Conservation (phyloP, 805 yeast genomes). For the Hanseniaspora singularis region DNA sequence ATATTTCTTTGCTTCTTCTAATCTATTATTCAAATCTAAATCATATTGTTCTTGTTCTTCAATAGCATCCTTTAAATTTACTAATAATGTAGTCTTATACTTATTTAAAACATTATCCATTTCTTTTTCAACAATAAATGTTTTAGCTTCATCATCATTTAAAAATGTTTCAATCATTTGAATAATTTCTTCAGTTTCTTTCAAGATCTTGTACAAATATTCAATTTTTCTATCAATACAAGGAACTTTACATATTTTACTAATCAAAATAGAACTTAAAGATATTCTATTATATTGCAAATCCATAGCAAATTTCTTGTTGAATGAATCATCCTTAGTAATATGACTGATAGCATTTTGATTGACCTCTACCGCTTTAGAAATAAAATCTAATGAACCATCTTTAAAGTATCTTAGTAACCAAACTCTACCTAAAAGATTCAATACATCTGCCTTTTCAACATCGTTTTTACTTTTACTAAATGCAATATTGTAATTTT, state of each 20-base stretch:
- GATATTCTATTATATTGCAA: constrained; percentile 71
- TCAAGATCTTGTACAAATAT: constrained; percentile 46
- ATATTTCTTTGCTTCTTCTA: constrained; percentile 59
- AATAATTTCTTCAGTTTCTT: constrained; percentile 53
- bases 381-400: constrained; percentile 47
- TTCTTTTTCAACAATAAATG: constrained; percentile 51
- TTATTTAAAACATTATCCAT: constrained; percentile 75
- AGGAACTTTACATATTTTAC: constrained; percentile 53
- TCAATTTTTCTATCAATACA: constrained; percentile 47
- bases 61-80: constrained; percentile 56
- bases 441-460: constrained; percentile 52
- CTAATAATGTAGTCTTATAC: constrained; percentile 64
- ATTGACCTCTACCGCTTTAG: constrained; percentile 51
- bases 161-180: constrained; percentile 46
- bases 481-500: constrained; percentile 72
- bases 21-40: constrained; percentile 41
- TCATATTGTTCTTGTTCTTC: constrained; percentile 65
- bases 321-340: constrained; percentile 24
- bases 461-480: constrained; percentile 47
- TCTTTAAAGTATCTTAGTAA: constrained; percentile 61
- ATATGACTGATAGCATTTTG: constrained; percentile 39
- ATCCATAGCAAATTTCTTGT: constrained; percentile 33
- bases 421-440: constrained; percentile 83
- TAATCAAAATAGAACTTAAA: constrained; percentile 78
- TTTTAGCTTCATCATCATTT: constrained; percentile 29